Base-by-base conservation (phyloP, 2,329 filamentous ascomycete species). In the Alternaria hordeiaustralica region DNA sequence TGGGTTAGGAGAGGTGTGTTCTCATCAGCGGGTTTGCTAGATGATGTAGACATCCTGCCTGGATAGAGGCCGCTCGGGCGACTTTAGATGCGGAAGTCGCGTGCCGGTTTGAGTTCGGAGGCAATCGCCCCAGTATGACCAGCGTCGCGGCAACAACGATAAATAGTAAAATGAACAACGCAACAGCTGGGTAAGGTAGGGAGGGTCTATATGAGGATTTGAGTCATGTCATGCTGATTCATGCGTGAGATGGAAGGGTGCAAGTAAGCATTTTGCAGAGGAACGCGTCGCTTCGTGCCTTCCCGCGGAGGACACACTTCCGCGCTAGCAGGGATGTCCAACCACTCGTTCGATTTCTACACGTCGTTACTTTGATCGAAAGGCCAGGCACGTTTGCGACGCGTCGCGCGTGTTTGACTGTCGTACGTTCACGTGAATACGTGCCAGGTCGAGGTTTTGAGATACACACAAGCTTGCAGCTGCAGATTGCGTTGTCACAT, bases 1-100 rank as follows among this genome's bases (percentile, higher is more conserved):
- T 67, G 58, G 8, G 69, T 59, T 28, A 79, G 69, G 8, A 78
- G 63, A 45, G 76, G 76, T 12, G 75, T 77, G 20, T 61, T 72
- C 61, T 79, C 76, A 54, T 74, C 66, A 56, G n/a, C 65, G 10
- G 60, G n/a, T 18, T 45, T 60, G 44, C 43, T 58, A 26, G 53
- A 26, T 9, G 60, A 15, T 28, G 53, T 15, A 18, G 60, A 26
- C 63, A 63, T 65, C 6, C 15, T 23, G n/a, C 25, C 36, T 41
- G 5, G 20, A 41, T 33, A 23, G 28, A 41, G 33, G 20, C 30
- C 9, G 49, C 36, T 23, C 20, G 23, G 20, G 28, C n/a, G 30
- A 21, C 9, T 41, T 25, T 41, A 36, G 49, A 53, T 53, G 28
- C 20, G 23, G 5, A 6, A 23, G 49, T 53, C 36, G 28, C 30